These are phyloP conservation scores for Penicillium nucicola DNA, from an alignment of 495 filamentous ascomycete genomes.

Conservation along the genomic window DNA sequence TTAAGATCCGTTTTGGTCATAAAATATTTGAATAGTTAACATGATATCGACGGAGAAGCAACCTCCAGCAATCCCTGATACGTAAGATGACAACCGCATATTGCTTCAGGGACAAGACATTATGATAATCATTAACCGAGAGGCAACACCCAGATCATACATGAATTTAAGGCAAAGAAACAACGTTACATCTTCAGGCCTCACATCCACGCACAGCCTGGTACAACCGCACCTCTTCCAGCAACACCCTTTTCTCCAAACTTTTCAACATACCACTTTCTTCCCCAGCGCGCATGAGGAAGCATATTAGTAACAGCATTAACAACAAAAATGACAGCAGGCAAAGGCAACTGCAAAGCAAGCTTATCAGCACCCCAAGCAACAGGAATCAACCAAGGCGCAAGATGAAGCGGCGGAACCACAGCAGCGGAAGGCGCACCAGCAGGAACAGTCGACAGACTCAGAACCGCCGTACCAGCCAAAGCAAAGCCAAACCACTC, in stretches of 20 bases:
- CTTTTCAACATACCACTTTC: conserved; percentile 81
- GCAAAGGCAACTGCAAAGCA: conserved; percentile 43
- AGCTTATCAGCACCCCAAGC: conserved; percentile 38
- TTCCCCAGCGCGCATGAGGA: conserved; percentile 78
- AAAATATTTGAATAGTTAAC: too few species aligned
- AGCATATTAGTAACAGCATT: conserved; percentile 91
- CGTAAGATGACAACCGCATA: too few species aligned
- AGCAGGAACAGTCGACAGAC: conserved; percentile 10
- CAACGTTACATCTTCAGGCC: too few species aligned
- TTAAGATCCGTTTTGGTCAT: too few species aligned
- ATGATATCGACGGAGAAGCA: too few species aligned
- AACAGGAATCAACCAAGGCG: conserved; percentile 55
- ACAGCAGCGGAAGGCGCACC: conserved; percentile 1
- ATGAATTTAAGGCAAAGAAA: too few species aligned
- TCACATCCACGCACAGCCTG: conserved; percentile 55
- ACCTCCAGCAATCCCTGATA: too few species aligned
- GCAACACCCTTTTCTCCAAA: conserved; percentile 80
- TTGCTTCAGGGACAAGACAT: too few species aligned
- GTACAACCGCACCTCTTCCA: conserved; percentile 76
- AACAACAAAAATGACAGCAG: conserved; percentile 74
- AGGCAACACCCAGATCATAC: too few species aligned
- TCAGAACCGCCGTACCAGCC: conserved; percentile 40
- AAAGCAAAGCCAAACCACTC: conserved; percentile 92
- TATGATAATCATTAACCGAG: too few species aligned
- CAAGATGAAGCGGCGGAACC: conserved; percentile 25